Evolutionary conservation across 1,284 basidiomycete genomes (phyloP), one percentile per base, ranked within the genome.

Genomic region (Ceratobasidium sp.): DNA sequence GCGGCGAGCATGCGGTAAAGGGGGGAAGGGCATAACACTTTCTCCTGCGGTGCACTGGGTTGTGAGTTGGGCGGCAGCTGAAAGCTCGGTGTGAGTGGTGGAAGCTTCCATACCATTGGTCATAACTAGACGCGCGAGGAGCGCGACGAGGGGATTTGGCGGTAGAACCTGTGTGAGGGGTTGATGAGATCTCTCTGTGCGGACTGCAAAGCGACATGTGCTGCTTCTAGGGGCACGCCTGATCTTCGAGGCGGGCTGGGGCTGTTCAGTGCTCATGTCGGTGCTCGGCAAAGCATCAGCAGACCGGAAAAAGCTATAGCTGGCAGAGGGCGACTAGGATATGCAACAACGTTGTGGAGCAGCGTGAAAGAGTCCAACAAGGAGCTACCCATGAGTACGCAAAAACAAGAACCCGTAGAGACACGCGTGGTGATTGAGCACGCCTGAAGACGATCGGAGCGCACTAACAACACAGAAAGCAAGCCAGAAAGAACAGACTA

Each of bases 201-300:
- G 61, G 73, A 67, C 73, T 64, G 63, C 53, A 64, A 76, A 66
- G 56, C 73, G 63, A 76, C 73, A 76, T 76, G 73, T 40, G 73
- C 63, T 64, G 73, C 73, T 76, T 76, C 73, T 76, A 46, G 73
- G 23, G 73, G 60, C 73, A 76, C 73, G 73, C 73, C 73, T 76
- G 73, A 76, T 76, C 73, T 76, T 61, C 73, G 73, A 76, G 73
- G 73, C 63, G 73, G 46, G 63, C 58, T 67, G 73, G 73, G 46
- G 63, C 63, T 66, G 51, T 66, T 53, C 49, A 67, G 69, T 40
- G 73, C 73, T 63, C 73, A 53, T 76, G 73, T 76, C 73, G 73
- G 73, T 76, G 63, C 73, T 76, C 73, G 73, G 73, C 73, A 76
- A 75, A 53, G 73, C 63, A 76, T 76, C 73, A 76, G 73, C 73